A percentile compares a stretch with the other conserved stretches of the same genome.
These are phyloP conservation scores for Pythium guiyangense DNA, from an alignment of 352 stramenopile species.

Conservation along the genomic window DNA sequence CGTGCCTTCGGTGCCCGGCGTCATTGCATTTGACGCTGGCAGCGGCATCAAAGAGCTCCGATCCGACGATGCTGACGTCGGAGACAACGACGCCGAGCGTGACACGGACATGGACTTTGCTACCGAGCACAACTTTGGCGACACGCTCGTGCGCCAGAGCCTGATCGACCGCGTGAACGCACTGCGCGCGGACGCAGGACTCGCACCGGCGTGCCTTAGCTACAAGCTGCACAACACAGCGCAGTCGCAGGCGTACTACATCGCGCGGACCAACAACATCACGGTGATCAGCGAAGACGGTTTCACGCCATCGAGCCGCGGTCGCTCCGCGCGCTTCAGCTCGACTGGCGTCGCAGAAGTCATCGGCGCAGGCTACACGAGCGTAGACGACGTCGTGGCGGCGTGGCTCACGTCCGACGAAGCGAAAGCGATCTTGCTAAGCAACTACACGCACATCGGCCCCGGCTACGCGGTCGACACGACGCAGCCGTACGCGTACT, in stretches of 20 bases:
- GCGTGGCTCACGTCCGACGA: too few relatives aligned
- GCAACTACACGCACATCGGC: too few relatives aligned
- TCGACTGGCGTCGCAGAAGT: slow-evolving; percentile 25
- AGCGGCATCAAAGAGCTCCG: not conserved
- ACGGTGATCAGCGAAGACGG: slow-evolving; percentile 15
- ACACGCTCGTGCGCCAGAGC: too few relatives aligned
- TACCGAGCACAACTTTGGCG: too few relatives aligned
- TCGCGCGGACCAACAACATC: slow-evolving; percentile 19
- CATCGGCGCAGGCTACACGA: slow-evolving; percentile 20
- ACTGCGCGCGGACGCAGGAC: too few relatives aligned
- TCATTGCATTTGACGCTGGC: not conserved
- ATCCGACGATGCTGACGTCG: not conserved
- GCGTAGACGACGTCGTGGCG: slow-evolving; percentile 12
- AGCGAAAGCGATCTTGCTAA: too few relatives aligned
- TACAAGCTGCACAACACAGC: slow-evolving; percentile 24
- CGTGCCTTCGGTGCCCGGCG: not conserved
- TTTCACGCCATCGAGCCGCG: slow-evolving; percentile 18
- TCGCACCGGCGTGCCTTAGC: slow-evolving; percentile 9
- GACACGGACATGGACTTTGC: slow-evolving; percentile 1
- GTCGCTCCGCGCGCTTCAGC: slow-evolving; percentile 18
- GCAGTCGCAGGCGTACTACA: slow-evolving; percentile 19
- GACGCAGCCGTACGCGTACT: too few relatives aligned
- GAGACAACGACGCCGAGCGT: not conserved
- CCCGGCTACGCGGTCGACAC: too few relatives aligned
- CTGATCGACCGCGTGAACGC: too few relatives aligned